Base-by-base conservation (phyloP, 768 basidiomycete genomes). In the Lepiota venenata region DNA sequence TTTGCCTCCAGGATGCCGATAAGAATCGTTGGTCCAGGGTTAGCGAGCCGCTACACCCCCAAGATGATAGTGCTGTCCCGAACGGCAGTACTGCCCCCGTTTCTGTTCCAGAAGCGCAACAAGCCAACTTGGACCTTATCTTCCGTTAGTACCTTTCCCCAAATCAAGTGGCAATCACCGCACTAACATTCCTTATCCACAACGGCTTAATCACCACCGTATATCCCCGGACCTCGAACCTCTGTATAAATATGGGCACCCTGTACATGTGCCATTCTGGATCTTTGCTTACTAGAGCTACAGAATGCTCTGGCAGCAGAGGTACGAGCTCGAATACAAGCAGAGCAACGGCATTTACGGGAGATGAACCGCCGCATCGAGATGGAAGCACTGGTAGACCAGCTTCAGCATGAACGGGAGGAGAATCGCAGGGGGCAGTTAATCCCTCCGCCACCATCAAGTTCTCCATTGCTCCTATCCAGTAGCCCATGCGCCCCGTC, bases 341-440 rank as follows among this genome's bases (percentile, higher is more conserved):
- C 53, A 20, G 53, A 55, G 32, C 40, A 42, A n/a, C 46, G 25
- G 9, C 47, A 42, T 55, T 32, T 48, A 35, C 46, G 29, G 45
- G 53, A 55, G 22, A 48, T 42, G 46, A 32, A 48, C 16, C 53
- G 53, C 29, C 53, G 53, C 3, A 48, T 55, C 39, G 53, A 55
- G 29, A 47, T 55, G 53, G 53, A 55, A 27, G 53, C 41, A 41
- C 20, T 55, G 27, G 53, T 55, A 15, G 29, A 29, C 14, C 53
- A 55, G 15, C 46, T 55, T 14, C 53, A 55, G 47, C 40, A 20
- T n/a, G 53, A 55, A 18, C 53, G 53, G 32, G 52, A 47, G 12
- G 52, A 54, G 25, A 22, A 47, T 14, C 32, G 36, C 29, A 43
- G 18, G 22, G 41, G 42, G 32, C 35, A 41, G 21, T 36, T 32